Evolutionary conservation across 2,329 filamentous ascomycete genomes (phyloP).

Genomic region (Tolypocladium cylindrosporum): DNA sequence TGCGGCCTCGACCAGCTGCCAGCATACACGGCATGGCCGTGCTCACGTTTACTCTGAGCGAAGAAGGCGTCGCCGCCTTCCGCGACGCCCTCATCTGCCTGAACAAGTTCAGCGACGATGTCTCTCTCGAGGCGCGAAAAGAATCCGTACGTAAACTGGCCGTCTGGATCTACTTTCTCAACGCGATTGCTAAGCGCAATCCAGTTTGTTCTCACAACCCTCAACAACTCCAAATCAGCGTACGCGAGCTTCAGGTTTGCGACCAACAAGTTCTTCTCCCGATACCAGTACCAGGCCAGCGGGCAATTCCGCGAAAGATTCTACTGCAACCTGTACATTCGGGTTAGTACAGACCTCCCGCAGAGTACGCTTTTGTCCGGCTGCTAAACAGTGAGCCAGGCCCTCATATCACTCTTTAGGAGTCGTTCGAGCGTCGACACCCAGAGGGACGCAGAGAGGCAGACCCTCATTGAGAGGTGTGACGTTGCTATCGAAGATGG

Average conservation of each 20-base stretch:
- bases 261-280: slow-evolving; percentile 59
- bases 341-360: slow-evolving; percentile 31
- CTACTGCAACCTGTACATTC: slow-evolving; percentile 65
- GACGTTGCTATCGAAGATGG: slow-evolving; percentile 67
- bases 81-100: slow-evolving; percentile 67
- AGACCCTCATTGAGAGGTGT: slow-evolving; percentile 63
- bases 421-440: slow-evolving; percentile 50
- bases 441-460: slow-evolving; percentile 47
- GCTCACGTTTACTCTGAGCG: slow-evolving; percentile 64
- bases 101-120: slow-evolving; percentile 70
- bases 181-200: background rate
- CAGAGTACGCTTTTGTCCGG: background rate
- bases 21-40: slow-evolving; percentile 37
- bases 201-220: slow-evolving; percentile 61
- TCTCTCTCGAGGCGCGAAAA: slow-evolving; percentile 61
- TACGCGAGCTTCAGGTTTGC: slow-evolving; percentile 65
- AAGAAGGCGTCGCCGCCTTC: slow-evolving; percentile 59
- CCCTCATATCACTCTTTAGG: slow-evolving; percentile 65
- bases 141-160: slow-evolving; percentile 43
- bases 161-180: background rate
- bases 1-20: background rate
- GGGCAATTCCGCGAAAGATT: slow-evolving; percentile 48
- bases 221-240: slow-evolving; percentile 73
- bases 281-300: slow-evolving; percentile 54
- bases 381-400: slow-evolving; percentile 24